phyloP scores from a whole-genome alignment of 2,329 filamentous ascomycete genomes.

The Aureobasidium lini region DNA sequence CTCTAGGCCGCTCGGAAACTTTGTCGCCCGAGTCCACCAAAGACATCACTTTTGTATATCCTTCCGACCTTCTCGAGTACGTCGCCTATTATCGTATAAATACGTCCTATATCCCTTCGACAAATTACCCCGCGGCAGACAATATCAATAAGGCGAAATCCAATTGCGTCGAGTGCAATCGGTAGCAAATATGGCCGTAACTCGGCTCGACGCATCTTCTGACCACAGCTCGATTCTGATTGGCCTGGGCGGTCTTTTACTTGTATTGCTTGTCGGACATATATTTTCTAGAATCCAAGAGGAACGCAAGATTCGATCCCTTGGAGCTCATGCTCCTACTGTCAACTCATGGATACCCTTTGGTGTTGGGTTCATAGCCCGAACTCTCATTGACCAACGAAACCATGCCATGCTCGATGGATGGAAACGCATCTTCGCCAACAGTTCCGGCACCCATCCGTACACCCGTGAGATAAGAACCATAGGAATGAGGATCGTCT shows the following conservation, averaged over 20 bases:
- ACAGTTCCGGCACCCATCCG: conserved; percentile 28
- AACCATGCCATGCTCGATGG: conserved; percentile 51
- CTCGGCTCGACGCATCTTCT: neutral
- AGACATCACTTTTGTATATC: neutral
- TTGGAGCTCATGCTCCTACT: conserved; percentile 39
- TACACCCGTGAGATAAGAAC: conserved; percentile 56
- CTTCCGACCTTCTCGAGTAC: neutral
- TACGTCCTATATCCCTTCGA: neutral
- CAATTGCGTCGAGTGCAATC: neutral
- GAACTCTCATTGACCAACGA: conserved; percentile 42
- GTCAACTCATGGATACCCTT: conserved; percentile 33
- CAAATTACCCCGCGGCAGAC: neutral
- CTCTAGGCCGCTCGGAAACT: neutral
- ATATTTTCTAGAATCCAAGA: conserved; percentile 21
- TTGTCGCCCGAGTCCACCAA: neutral
- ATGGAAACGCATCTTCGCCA: conserved; percentile 51
- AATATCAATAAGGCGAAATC: neutral
- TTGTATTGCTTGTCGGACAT: conserved; percentile 9
- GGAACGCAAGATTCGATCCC: conserved; percentile 31
- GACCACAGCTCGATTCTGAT: neutral
- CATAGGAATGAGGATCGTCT: conserved; percentile 53
- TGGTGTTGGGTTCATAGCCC: conserved; percentile 57
- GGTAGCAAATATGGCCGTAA: neutral
- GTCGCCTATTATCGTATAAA: neutral
- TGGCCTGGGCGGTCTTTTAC: neutral